Conservation (phyloP, 768 basidiomycete genomes). For the Obba rivulosa region DNA sequence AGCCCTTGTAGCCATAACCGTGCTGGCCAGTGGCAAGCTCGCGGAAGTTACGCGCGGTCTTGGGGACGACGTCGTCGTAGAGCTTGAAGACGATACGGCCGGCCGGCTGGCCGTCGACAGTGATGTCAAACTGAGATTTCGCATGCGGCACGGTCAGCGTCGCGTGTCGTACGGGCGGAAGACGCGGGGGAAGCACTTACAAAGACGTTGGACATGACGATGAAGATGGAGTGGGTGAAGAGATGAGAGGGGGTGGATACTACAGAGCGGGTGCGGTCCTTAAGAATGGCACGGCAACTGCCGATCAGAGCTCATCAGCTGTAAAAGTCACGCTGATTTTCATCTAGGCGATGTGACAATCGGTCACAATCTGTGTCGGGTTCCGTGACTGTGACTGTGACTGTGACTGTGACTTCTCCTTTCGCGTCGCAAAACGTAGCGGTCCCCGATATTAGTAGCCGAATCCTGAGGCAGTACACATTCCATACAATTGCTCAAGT, state of each 20-base stretch:
- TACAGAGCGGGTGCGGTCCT: constrained; percentile 4
- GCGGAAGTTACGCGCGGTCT: constrained; percentile 80
- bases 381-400: background rate
- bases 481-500: too few species aligned
- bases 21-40: constrained; percentile 75
- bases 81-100: constrained; percentile 82
- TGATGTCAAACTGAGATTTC: constrained; percentile 59
- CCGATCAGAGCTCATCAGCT: constrained; percentile 20
- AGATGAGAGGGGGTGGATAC: constrained; percentile 9
- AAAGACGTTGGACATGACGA: constrained; percentile 33
- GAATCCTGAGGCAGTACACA: too few species aligned
- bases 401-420: too few species aligned
- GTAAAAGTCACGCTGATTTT: constrained; percentile 14
- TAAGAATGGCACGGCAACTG: constrained; percentile 16
- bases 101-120: constrained; percentile 31
- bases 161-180: background rate
- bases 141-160: background rate
- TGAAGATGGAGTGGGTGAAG: constrained; percentile 11
- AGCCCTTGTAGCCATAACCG: constrained; percentile 69
- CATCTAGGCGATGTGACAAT: constrained; percentile 19
- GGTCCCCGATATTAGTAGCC: too few species aligned
- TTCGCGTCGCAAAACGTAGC: too few species aligned
- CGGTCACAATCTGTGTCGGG: constrained; percentile 18
- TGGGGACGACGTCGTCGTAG: constrained; percentile 73
- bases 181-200: constrained; percentile 22